Percentiles rank a stretch among this genome's conserved stretches.
These are phyloP conservation scores for Hibiscus tridactylites DNA, from an alignment of 345 rosid genomes.

Conservation along the genomic window DNA sequence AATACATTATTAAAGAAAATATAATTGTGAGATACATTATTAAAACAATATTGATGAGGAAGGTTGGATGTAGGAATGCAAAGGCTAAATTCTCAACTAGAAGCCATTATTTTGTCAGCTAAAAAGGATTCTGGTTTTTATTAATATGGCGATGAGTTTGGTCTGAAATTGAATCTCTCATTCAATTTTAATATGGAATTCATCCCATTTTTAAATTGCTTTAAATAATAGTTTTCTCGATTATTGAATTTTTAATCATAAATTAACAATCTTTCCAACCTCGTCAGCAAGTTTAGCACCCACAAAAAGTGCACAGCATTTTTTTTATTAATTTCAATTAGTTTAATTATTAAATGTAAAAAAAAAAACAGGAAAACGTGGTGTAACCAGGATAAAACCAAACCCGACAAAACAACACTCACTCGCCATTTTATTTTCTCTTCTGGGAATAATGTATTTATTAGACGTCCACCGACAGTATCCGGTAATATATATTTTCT, in stretches of 20 bases:
- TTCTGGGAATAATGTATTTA: constrained; percentile 4
- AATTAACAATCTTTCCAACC: not conserved
- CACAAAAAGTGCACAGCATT: not conserved
- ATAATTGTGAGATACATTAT: too few relatives aligned
- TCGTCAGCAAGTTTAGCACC: not conserved
- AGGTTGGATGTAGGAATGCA: not conserved
- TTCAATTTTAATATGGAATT: not conserved
- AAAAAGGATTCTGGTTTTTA: not conserved
- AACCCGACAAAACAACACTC: constrained; percentile 26
- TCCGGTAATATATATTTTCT: constrained; percentile 11
- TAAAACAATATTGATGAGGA: not conserved
- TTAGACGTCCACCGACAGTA: constrained; percentile 37
- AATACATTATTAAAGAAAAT: too few relatives aligned
- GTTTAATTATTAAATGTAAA: too few relatives aligned
- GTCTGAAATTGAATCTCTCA: not conserved
- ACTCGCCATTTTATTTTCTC: constrained; percentile 9
- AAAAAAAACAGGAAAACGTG: constrained; percentile 11
- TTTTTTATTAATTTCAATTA: not conserved
- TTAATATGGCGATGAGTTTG: not conserved
- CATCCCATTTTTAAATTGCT: not conserved
- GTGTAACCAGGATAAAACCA: constrained; percentile 24
- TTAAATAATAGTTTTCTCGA: not conserved
- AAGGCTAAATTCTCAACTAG: not conserved
- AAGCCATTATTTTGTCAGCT: constrained; percentile 4
- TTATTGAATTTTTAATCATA: not conserved